Evolutionary conservation across 495 filamentous ascomycete species (phyloP).

Genomic region (Hyphodiscus hymeniophilus): DNA sequence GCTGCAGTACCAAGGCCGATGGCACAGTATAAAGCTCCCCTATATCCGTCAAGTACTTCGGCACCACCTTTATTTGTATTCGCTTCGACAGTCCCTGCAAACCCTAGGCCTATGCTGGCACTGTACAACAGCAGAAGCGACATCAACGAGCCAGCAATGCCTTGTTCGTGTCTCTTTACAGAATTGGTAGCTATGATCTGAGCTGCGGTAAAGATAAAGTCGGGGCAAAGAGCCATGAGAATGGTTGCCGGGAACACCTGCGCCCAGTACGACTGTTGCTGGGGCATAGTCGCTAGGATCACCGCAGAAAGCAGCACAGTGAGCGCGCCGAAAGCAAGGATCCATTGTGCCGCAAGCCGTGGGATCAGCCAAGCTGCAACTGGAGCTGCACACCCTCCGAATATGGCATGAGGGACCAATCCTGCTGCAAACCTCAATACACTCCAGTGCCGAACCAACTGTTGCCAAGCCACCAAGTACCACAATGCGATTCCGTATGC

Average conservation of each 20-base stretch:
- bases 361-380: slow-evolving; percentile 42
- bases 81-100: slow-evolving; percentile 41
- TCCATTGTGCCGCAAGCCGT: slow-evolving; percentile 39
- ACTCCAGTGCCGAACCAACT: slow-evolving; percentile 37
- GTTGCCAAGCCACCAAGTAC: slow-evolving; percentile 39
- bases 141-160: slow-evolving; percentile 39
- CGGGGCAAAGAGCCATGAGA: slow-evolving; percentile 37
- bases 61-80: slow-evolving; percentile 20
- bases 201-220: slow-evolving; percentile 42
- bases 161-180: slow-evolving; percentile 40
- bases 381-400: slow-evolving; percentile 23
- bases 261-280: slow-evolving; percentile 42
- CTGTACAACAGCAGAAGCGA: slow-evolving; percentile 41
- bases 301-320: slow-evolving; percentile 31
- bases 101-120: slow-evolving; percentile 38
- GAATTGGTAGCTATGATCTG: slow-evolving; percentile 49
- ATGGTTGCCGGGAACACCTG: slow-evolving; percentile 41
- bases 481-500: slow-evolving; percentile 39
- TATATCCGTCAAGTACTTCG: slow-evolving; percentile 28
- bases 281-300: slow-evolving; percentile 39
- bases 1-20: slow-evolving; percentile 34
- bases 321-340: slow-evolving; percentile 37
- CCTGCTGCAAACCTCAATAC: slow-evolving; percentile 35
- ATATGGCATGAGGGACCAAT: slow-evolving; percentile 32
- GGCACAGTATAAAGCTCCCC: slow-evolving; percentile 35